Conservation (phyloP, 805 yeast genomes). For the Komagataella pastoris region DNA sequence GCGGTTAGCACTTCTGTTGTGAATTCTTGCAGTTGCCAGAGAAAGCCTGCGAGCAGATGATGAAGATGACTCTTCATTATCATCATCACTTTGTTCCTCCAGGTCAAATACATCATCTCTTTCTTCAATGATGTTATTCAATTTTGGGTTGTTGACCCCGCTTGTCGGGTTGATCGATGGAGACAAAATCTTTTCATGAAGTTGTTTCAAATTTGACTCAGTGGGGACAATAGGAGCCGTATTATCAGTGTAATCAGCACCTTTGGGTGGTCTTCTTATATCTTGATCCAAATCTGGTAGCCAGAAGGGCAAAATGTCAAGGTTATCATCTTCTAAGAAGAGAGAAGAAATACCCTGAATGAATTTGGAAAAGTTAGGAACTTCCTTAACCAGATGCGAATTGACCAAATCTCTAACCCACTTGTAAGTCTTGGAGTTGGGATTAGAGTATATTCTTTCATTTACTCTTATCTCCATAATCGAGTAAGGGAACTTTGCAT, state of each 20-base stretch:
- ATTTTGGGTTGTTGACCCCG: background rate
- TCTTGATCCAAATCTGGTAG: constrained; percentile 93
- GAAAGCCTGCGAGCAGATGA: constrained; percentile 2
- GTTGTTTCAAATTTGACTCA: background rate
- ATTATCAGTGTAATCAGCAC: background rate
- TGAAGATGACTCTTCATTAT: constrained; percentile 6
- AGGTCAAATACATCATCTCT: constrained; percentile 38
- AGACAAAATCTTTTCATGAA: background rate
- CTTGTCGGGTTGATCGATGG: background rate
- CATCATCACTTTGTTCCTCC: constrained; percentile 37
- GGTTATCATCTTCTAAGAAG: constrained; percentile 63
- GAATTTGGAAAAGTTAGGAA: constrained; percentile 94
- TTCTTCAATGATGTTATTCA: constrained; percentile 9
- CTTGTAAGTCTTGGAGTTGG: constrained; percentile 65
- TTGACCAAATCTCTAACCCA: constrained; percentile 93
- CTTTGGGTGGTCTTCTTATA: constrained; percentile 62
- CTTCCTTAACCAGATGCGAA: constrained; percentile 93
- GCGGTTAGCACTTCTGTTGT: constrained; percentile 8
- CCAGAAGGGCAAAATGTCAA: constrained; percentile 90
- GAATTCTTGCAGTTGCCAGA: constrained; percentile 6
- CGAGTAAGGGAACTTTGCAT: constrained; percentile 93
- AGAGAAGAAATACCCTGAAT: constrained; percentile 90
- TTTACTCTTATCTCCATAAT: constrained; percentile 94
- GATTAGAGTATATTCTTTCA: constrained; percentile 82
- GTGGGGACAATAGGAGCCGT: background rate